These are phyloP conservation scores for Thielaviopsis punctulata DNA, from an alignment of 2,329 filamentous ascomycete genomes.

Conservation along the genomic window DNA sequence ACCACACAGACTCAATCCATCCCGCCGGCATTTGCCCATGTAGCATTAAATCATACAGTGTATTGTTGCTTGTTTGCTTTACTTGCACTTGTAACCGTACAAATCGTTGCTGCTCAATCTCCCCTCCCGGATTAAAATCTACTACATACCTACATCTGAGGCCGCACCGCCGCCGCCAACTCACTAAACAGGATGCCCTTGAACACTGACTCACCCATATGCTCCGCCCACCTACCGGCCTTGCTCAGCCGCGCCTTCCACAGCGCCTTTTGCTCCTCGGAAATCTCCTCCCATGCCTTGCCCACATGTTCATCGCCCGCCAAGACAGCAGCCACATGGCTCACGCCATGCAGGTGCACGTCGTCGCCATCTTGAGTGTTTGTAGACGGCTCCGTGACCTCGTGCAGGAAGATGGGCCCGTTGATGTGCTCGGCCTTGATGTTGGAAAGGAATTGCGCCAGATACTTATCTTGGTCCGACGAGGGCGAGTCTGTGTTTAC, in stretches of 20 bases:
- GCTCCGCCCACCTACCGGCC: slow-evolving; percentile 63
- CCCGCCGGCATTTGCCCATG: too few species aligned
- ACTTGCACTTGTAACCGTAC: too few species aligned
- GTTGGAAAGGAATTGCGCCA: slow-evolving; percentile 6
- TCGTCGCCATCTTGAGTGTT: not conserved
- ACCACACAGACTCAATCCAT: too few species aligned
- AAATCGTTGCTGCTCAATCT: not conserved
- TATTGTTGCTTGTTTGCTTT: too few species aligned
- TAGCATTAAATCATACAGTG: too few species aligned
- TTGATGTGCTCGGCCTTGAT: slow-evolving; percentile 3
- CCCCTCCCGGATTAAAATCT: too few species aligned
- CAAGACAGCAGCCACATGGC: slow-evolving; percentile 21
- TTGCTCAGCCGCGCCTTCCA: slow-evolving; percentile 55
- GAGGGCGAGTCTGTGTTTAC: not conserved
- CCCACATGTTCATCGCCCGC: slow-evolving; percentile 33
- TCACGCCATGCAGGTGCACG: not conserved
- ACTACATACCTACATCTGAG: slow-evolving; percentile 12
- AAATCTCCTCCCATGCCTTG: slow-evolving; percentile 55
- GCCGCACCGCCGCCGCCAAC: slow-evolving; percentile 44
- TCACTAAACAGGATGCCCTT: slow-evolving; percentile 64
- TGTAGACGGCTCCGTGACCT: not conserved
- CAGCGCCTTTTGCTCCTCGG: slow-evolving; percentile 38
- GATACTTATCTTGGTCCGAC: slow-evolving; percentile 1
- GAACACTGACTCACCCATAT: slow-evolving; percentile 60
- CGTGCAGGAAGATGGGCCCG: slow-evolving; percentile 7